These are phyloP conservation scores for Ocimum tenuiflorum DNA, from an alignment of 257 asterid genomes.

Conservation along the genomic window DNA sequence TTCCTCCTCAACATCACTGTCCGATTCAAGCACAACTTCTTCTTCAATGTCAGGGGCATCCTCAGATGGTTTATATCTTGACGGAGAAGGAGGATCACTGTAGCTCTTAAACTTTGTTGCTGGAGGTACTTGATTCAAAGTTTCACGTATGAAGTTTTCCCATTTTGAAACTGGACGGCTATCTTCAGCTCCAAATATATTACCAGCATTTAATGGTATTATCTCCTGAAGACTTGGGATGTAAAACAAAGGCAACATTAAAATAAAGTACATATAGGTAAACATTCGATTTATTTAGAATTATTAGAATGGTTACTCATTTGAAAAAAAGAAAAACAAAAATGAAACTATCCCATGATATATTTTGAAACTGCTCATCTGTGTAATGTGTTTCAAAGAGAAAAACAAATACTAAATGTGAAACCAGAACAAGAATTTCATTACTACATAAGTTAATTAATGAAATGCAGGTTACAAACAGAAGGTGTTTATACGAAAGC, in stretches of 20 bases:
- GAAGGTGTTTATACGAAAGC: background rate
- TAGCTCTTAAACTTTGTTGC: conserved; percentile 58
- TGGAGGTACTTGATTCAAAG: conserved; percentile 54
- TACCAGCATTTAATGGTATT: conserved; percentile 84
- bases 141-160: conserved; percentile 78
- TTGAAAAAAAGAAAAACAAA: background rate
- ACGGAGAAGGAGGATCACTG: conserved; percentile 92
- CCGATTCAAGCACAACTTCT: conserved; percentile 54
- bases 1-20: conserved; percentile 71
- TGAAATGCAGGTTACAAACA: background rate
- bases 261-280: background rate
- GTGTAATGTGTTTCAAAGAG: background rate
- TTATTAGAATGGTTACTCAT: background rate
- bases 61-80: conserved; percentile 70
- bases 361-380: conserved; percentile 2
- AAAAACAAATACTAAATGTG: too few species aligned
- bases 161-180: conserved; percentile 69
- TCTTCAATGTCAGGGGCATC: conserved; percentile 66
- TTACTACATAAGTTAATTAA: too few species aligned
- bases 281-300: background rate
- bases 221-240: conserved; percentile 77
- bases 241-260: conserved; percentile 8
- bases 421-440: too few species aligned
- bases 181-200: conserved; percentile 91
- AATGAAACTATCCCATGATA: background rate